These are phyloP conservation scores for Hypholoma fasciculare DNA, from an alignment of 768 basidiomycete species.

Conservation along the genomic window DNA sequence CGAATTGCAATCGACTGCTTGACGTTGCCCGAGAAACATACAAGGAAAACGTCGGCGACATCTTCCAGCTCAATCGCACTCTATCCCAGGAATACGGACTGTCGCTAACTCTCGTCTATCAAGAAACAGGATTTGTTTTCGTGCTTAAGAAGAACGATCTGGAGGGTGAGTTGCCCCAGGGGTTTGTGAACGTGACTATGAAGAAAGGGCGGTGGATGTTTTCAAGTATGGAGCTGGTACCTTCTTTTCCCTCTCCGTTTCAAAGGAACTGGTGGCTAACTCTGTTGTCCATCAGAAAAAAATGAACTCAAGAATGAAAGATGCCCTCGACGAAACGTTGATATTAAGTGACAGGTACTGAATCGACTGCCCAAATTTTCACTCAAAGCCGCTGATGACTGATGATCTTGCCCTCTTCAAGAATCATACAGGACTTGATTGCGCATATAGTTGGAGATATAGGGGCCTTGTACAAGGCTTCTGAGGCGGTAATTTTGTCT, in stretches of 20 bases:
- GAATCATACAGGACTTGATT: constrained; percentile 80
- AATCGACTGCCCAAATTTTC: background rate
- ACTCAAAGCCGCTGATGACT: background rate
- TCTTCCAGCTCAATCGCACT: constrained; percentile 62
- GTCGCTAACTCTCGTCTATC: constrained; percentile 67
- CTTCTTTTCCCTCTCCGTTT: background rate
- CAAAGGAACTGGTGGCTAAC: no score
- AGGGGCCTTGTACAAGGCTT: constrained; percentile 84
- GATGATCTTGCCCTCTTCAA: constrained; percentile 20
- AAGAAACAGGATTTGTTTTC: constrained; percentile 75
- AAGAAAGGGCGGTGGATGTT: constrained; percentile 76
- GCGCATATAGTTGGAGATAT: constrained; percentile 68
- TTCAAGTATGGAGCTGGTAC: constrained; percentile 79
- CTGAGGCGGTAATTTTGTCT: constrained; percentile 69
- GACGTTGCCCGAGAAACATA: constrained; percentile 96
- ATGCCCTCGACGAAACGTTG: constrained; percentile 87
- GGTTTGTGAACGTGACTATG: constrained; percentile 66
- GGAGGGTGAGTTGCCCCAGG: constrained; percentile 64
- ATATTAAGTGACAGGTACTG: constrained; percentile 77
- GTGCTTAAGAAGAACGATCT: constrained; percentile 66
- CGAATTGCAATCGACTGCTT: constrained; percentile 78
- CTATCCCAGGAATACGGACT: constrained; percentile 65
- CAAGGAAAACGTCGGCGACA: constrained; percentile 90
- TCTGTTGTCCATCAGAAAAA: constrained; percentile 58
- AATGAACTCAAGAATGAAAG: constrained; percentile 85